Evolutionary conservation across 441 rosid genomes (phyloP).

Genomic region (Lepidium campestre): DNA sequence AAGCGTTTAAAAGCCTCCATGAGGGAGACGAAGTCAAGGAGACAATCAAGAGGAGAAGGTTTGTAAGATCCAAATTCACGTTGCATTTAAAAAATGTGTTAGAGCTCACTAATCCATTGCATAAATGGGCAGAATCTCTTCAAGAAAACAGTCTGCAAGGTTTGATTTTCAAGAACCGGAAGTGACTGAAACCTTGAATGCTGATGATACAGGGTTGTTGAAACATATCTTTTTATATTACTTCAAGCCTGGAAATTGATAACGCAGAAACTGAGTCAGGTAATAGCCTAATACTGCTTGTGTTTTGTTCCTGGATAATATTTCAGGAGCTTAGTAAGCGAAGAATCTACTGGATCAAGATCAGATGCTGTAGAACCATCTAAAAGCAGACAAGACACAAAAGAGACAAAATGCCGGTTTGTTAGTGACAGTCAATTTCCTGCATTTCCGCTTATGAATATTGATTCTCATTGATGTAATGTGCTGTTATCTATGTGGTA

Average conservation of each 20-base stretch:
- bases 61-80: conserved; percentile 1
- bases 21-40: conserved; percentile 14
- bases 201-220: conserved; percentile 27
- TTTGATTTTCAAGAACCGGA: conserved; percentile 22
- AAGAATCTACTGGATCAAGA: conserved; percentile 5
- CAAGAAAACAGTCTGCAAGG: conserved; percentile 18
- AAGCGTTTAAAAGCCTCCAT: conserved; percentile 8
- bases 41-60: conserved; percentile 25
- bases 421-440: not conserved
- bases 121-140: conserved; percentile 24
- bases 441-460: not conserved
- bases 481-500: not conserved
- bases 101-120: conserved; percentile 8
- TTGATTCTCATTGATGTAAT: not conserved
- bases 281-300: not conserved
- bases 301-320: not conserved
- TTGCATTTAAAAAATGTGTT: not conserved
- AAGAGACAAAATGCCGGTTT: conserved; percentile 25
- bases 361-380: conserved; percentile 19
- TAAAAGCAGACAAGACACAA: not conserved
- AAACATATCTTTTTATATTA: not conserved
- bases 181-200: conserved; percentile 16
- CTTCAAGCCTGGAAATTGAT: not conserved
- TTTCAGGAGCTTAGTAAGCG: conserved; percentile 22
- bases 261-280: not conserved